phyloP scores from a whole-genome alignment of 2,329 filamentous ascomycete genomes.

The Fusarium sublunatum region DNA sequence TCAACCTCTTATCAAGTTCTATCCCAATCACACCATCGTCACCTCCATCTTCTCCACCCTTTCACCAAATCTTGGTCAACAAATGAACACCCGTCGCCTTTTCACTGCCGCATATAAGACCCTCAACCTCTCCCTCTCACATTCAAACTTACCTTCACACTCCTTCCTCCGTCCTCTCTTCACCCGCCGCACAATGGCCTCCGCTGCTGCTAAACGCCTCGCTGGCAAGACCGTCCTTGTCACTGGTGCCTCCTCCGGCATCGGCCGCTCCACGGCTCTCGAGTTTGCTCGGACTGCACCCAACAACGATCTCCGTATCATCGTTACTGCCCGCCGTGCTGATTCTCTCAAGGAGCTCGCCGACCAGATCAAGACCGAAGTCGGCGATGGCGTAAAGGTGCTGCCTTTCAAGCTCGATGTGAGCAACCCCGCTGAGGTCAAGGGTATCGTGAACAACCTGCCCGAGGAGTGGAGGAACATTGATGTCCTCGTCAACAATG shows the following conservation, averaged over 20 bases:
- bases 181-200: slow-evolving; percentile 56
- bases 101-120: slow-evolving; percentile 31
- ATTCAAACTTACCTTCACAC: background rate
- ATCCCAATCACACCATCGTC: slow-evolving; percentile 29
- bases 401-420: slow-evolving; percentile 88
- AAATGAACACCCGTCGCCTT: slow-evolving; percentile 39
- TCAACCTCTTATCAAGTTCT: slow-evolving; percentile 11
- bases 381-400: slow-evolving; percentile 83
- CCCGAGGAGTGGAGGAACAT: slow-evolving; percentile 87
- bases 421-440: slow-evolving; percentile 79
- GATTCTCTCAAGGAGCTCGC: slow-evolving; percentile 83
- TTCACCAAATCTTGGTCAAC: slow-evolving; percentile 12
- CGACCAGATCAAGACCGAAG: slow-evolving; percentile 78
- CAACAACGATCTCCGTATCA: slow-evolving; percentile 79
- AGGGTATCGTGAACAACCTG: slow-evolving; percentile 75
- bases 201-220: slow-evolving; percentile 82
- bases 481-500: slow-evolving; percentile 94
- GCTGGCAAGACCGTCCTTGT: slow-evolving; percentile 92
- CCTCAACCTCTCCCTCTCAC: slow-evolving; percentile 28
- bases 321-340: slow-evolving; percentile 87
- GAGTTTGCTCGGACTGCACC: slow-evolving; percentile 92
- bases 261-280: slow-evolving; percentile 83
- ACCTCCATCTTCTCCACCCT: slow-evolving; percentile 27
- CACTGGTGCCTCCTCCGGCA: slow-evolving; percentile 93
- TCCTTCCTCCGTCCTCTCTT: slow-evolving; percentile 17